A percentile compares a stretch with the other conserved stretches of the same genome.
phyloP scores from a whole-genome alignment of 495 filamentous ascomycete genomes.

The Podospora conica region DNA sequence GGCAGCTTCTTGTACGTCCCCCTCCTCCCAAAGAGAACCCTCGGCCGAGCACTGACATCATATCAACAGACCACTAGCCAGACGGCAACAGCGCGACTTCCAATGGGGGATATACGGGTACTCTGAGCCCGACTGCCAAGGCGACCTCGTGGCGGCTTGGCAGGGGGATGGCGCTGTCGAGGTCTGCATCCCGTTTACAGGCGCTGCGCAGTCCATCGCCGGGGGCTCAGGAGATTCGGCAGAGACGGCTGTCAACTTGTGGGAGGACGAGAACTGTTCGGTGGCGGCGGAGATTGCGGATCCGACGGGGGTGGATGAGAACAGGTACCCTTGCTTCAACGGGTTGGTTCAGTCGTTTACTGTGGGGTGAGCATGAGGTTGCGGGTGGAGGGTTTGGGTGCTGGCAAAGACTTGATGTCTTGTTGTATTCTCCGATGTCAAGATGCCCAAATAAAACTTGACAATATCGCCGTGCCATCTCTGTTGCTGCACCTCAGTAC shows the following conservation, averaged over 20 bases:
- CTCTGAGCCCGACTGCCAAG: conserved; percentile 1
- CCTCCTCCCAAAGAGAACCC: too few relatives aligned
- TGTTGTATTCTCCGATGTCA: too few relatives aligned
- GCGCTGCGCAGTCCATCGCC: conserved; percentile 6
- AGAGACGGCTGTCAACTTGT: conserved; percentile 10
- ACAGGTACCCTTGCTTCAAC: conserved; percentile 13
- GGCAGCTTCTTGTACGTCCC: not conserved
- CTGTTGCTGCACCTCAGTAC: not conserved
- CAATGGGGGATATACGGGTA: conserved; percentile 9
- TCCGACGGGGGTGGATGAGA: not conserved
- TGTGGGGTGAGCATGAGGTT: not conserved
- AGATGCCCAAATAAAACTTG: not conserved
- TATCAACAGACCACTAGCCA: not conserved
- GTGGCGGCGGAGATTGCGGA: not conserved
- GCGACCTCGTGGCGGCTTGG: conserved; percentile 8
- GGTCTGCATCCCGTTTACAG: conserved; percentile 1
- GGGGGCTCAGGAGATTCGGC: conserved; percentile 3
- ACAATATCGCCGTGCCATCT: not conserved
- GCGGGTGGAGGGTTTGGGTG: not conserved
- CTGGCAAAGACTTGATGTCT: too few relatives aligned
- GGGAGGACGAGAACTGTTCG: conserved; percentile 8
- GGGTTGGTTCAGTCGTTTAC: conserved; percentile 3
- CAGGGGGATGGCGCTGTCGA: conserved; percentile 3
- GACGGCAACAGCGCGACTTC: not conserved
- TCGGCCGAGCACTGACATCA: not conserved